Conservation (phyloP, 2,329 filamentous ascomycete genomes). For the Beauveria sp. region DNA sequence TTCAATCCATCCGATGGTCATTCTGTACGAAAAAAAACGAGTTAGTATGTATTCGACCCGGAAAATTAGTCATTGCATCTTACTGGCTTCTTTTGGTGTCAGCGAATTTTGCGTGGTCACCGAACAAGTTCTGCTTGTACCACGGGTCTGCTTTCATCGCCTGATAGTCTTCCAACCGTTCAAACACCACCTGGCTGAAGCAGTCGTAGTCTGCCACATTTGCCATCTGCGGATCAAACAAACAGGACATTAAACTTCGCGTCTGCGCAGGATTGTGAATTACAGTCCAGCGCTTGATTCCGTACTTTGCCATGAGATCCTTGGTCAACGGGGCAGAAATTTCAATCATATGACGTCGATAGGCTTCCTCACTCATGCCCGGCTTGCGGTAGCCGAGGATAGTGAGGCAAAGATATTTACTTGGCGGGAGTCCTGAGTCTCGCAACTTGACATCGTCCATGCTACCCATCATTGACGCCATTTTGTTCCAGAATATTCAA, state of each 20-base stretch:
- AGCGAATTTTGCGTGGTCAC: slow-evolving; percentile 42
- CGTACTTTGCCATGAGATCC: slow-evolving; percentile 42
- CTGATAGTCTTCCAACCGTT: slow-evolving; percentile 37
- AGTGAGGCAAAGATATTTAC: slow-evolving; percentile 35
- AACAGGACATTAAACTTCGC: slow-evolving; percentile 28
- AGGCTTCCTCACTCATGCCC: slow-evolving; percentile 41
- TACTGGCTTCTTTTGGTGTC: slow-evolving; percentile 35
- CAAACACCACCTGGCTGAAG: slow-evolving; percentile 41
- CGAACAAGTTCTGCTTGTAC: slow-evolving; percentile 36
- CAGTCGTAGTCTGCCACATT: slow-evolving; percentile 42
- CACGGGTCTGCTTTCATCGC: slow-evolving; percentile 41
- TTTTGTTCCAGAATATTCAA: background rate
- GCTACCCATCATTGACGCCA: background rate
- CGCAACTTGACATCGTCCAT: background rate
- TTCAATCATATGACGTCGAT: slow-evolving; percentile 36
- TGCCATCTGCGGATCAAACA: slow-evolving; percentile 37
- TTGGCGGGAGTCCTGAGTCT: background rate
- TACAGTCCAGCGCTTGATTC: slow-evolving; percentile 39
- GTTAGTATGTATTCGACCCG: background rate
- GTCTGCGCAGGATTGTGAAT: slow-evolving; percentile 30
- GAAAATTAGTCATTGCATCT: background rate
- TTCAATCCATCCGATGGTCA: slow-evolving; percentile 40
- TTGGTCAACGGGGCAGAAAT: slow-evolving; percentile 39
- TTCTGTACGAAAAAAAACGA: slow-evolving; percentile 17
- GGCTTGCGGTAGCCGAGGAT: slow-evolving; percentile 39